Evolutionary conservation across 2,329 filamentous ascomycete genomes (phyloP), one percentile per base, ranked within the genome.

Genomic region (Penicillium aurantiogriseum): DNA sequence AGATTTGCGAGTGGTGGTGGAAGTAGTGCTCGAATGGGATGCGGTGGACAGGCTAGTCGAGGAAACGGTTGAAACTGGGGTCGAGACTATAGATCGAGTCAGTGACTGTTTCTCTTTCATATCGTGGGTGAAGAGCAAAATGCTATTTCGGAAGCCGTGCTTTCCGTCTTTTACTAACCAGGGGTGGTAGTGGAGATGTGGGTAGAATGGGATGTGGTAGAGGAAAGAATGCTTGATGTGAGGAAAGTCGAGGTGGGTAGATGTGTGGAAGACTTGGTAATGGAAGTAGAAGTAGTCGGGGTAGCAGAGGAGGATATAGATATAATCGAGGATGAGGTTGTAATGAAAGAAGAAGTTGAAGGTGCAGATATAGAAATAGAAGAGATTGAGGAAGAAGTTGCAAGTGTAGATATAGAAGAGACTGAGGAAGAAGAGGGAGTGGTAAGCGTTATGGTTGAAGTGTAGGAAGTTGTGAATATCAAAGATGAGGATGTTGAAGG

Each of bases 131-230:
- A 25, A 43, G n/a, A 23, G 42, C 35, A 48, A 49, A 50, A 38
- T 45, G 47, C 23, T 33, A 58, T 44, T n/a, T 49, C 58, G 53
- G 54, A 62, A 64, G 50, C 60, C 55, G 51, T 27, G 38, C 44
- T 55, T 42, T 60, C 58, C 58, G 57, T 59, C 58, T 59, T 56
- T 57, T 61, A 71, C 69, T 71, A 59, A 71, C 68, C 62, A 62
- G 50, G 60, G 55, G 55, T 62, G 55, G 54, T 61, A 57, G 61
- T 64, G 48, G 61, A 47, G 3, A 52, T 52, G 11, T 36, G 43
- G 19, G 53, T 54, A 50, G 51, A 49, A 44, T 44, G 44, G n/a
- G 49, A 49, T 33, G 48, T 43, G 15, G 54, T 36, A 45, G 44
- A 50, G 21, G 51, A 50, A 31, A 38, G 39, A 25, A 51, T 58